Evolutionary conservation across 805 yeast species (phyloP), one percentile per base, ranked within the genome.

Genomic region (Scheffersomyces stipitis): DNA sequence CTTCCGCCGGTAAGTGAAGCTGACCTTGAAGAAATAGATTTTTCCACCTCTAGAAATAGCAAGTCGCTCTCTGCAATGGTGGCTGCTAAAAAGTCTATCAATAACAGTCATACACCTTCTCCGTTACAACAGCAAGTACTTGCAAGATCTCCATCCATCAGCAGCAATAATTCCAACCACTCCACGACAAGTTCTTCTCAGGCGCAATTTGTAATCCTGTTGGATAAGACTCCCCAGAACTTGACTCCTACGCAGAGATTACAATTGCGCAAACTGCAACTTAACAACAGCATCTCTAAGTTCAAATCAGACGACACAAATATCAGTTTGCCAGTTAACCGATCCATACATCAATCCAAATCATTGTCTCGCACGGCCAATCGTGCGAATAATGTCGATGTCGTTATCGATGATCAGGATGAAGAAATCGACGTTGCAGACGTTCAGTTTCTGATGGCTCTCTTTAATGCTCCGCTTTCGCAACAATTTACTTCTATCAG

Each of bases 401-500:
- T 10, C 7, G 24, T 20, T 20, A 35, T 35, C 4, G 38, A 35
- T 18, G 30, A 33, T 15, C 36, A 33, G 22, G 45, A 41, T 24
- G 45, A 41, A n/a, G 45, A 41, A 78, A 76, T 40, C 75, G 76
- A 39, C 58, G 77, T 71, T 37, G 58, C 71, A 15, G 66, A 73
- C 15, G 74, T 81, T 40, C n/a, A n/a, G n/a, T n/a, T n/a, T n/a
- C n/a, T n/a, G n/a, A n/a, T n/a, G n/a, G n/a, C n/a, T n/a, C n/a
- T n/a, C n/a, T 82, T 66, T 58, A 81, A 83, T 47, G 84, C 83
- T 14, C 89, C 89, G 3, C 58, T 78, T 35, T 71, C 84, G 0
- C 81, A 78, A 32, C 73, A 83, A 0, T 57, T 81, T 14, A 64
- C 56, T 4, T 57, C 70, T 9, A 44, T 66, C 13, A 44, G 63